Conservation (phyloP, 345 rosid species). For the Eucalyptus tenuipes region DNA sequence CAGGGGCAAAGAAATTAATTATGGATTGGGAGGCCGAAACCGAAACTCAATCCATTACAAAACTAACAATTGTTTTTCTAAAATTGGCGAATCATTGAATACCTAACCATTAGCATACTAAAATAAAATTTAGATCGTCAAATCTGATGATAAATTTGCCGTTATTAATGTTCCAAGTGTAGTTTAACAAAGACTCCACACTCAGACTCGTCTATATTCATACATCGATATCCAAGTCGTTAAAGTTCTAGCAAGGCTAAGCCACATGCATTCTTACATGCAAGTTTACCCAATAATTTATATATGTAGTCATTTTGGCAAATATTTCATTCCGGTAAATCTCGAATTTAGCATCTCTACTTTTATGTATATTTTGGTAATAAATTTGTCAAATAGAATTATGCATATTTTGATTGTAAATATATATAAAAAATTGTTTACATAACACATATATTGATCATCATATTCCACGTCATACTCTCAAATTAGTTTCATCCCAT, state of each 20-base stretch:
- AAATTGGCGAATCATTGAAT: neutral
- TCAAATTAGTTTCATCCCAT: neutral
- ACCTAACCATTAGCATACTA: neutral
- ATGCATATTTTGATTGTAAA: neutral
- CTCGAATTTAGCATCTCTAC: neutral
- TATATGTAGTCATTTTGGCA: neutral
- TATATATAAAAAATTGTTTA: too few relatives aligned
- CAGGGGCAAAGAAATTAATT: neutral
- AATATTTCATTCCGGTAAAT: fast-evolving
- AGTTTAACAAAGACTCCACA: neutral
- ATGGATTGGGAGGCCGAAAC: neutral
- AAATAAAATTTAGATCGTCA: neutral
- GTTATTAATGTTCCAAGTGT: neutral
- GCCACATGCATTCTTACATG: neutral
- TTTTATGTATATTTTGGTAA: too few relatives aligned
- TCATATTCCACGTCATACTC: too few relatives aligned
- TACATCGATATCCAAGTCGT: neutral
- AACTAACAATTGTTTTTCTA: neutral
- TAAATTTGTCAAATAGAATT: too few relatives aligned
- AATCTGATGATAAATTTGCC: neutral
- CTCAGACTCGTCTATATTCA: neutral
- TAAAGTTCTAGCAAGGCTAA: neutral
- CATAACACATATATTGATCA: neutral
- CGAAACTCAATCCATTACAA: neutral
- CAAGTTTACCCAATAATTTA: neutral